phyloP scores from a whole-genome alignment of 192 early-diverging fungal species.

The Coemansia sp. region DNA sequence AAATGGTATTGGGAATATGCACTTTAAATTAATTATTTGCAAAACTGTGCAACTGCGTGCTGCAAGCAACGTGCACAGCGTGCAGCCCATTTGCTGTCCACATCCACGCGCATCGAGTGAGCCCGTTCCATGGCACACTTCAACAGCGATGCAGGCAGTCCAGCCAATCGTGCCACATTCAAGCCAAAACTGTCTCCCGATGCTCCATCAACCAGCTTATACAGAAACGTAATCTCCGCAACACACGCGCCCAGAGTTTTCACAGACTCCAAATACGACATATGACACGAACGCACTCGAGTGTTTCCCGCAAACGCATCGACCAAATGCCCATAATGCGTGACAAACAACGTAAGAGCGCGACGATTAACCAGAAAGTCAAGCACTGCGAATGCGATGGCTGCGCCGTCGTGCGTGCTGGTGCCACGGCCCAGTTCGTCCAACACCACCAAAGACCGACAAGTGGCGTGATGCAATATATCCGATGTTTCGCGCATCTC shows the following conservation, averaged over 20 bases:
- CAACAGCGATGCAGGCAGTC: slow-evolving; percentile 71
- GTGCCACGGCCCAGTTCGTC: slow-evolving; percentile 98
- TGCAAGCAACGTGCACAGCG: slow-evolving; percentile 22
- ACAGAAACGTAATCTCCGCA: slow-evolving; percentile 86
- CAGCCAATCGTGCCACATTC: slow-evolving; percentile 94
- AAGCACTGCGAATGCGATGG: slow-evolving; percentile 91
- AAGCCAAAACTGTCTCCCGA: slow-evolving; percentile 94
- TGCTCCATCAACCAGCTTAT: slow-evolving; percentile 80
- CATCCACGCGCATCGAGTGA: slow-evolving; percentile 63
- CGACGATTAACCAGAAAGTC: slow-evolving; percentile 74
- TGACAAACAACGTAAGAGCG: slow-evolving; percentile 89
- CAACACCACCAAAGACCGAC: slow-evolving; percentile 84
- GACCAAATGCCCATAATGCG: slow-evolving; percentile 91
- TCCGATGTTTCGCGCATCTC: slow-evolving; percentile 92
- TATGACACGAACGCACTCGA: slow-evolving; percentile 30
- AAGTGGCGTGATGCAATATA: slow-evolving; percentile 85
- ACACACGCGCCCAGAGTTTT: slow-evolving; percentile 56
- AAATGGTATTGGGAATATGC: neutral
- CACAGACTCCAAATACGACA: slow-evolving; percentile 54
- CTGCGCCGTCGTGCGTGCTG: slow-evolving; percentile 94
- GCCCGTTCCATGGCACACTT: slow-evolving; percentile 69
- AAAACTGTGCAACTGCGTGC: slow-evolving; percentile 17
- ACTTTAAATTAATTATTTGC: neutral
- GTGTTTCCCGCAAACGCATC: slow-evolving; percentile 38
- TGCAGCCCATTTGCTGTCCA: slow-evolving; percentile 37